Conservation (phyloP, 495 filamentous ascomycete species). For the Tuber aestivum region DNA sequence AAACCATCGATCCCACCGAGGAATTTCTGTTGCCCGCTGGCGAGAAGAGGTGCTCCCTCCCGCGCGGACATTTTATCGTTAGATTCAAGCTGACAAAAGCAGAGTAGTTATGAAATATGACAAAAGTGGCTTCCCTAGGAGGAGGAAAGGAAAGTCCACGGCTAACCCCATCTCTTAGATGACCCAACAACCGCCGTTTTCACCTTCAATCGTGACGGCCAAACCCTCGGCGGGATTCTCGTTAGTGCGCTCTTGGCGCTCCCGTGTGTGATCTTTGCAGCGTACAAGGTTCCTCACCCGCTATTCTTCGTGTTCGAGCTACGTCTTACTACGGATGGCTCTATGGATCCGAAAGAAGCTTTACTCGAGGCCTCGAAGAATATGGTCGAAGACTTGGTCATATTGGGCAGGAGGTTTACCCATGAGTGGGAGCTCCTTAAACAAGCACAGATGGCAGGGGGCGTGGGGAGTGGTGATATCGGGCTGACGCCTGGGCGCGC, state of each 20-base stretch:
- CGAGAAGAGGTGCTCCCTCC: not conserved
- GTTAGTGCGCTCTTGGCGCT: constrained; percentile 69
- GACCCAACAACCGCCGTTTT: constrained; percentile 72
- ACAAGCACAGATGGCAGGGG: constrained; percentile 56
- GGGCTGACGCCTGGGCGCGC: not conserved
- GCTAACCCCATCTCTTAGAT: not conserved
- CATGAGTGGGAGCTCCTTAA: constrained; percentile 89
- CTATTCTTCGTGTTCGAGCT: constrained; percentile 75
- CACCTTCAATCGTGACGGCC: constrained; percentile 89
- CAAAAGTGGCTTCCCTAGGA: constrained; percentile 3
- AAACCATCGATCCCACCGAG: not conserved
- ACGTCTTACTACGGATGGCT: constrained; percentile 82
- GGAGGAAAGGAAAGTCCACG: not conserved
- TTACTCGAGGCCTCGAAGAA: constrained; percentile 66
- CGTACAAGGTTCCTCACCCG: constrained; percentile 83
- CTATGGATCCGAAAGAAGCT: constrained; percentile 71
- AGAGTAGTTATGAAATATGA: constrained; percentile 32
- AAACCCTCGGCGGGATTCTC: constrained; percentile 86
- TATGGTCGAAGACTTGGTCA: constrained; percentile 66
- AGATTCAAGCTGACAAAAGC: not conserved
- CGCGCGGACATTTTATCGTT: not conserved
- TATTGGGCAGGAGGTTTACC: constrained; percentile 74
- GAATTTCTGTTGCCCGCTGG: not conserved
- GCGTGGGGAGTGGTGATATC: not conserved
- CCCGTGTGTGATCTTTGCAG: constrained; percentile 72